Evolutionary conservation across 495 filamentous ascomycete species (phyloP).

Genomic region (Annulohypoxylon bovei): DNA sequence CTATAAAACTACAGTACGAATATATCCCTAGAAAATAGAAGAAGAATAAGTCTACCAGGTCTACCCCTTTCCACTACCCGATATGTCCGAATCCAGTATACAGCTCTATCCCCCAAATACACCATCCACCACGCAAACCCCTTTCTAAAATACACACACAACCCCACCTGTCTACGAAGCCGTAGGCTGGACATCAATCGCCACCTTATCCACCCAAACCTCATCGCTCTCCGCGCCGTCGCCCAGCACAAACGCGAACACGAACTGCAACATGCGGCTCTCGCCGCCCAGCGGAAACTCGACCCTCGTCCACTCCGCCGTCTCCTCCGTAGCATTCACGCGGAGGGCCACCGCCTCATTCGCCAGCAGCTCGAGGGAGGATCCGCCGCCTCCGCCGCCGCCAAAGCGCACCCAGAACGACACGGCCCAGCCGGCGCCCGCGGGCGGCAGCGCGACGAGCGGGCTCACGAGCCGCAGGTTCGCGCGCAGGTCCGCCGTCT

Average conservation of each 20-base stretch:
- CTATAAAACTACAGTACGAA: not conserved
- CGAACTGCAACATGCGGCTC: conserved; percentile 26
- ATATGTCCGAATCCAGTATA: not conserved
- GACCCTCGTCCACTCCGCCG: conserved; percentile 22
- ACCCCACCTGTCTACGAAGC: conserved; percentile 1
- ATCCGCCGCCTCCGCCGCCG: not conserved
- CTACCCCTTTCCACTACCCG: not conserved
- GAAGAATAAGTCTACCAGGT: not conserved
- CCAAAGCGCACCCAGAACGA: conserved; percentile 40
- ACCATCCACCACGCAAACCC: not conserved
- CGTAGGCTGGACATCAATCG: conserved; percentile 11
- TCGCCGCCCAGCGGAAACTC: conserved; percentile 17
- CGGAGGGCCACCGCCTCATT: conserved; percentile 33
- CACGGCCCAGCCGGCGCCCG: conserved; percentile 26
- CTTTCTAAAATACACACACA: not conserved
- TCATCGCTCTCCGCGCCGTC: conserved; percentile 19
- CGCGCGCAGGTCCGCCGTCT: conserved; percentile 36
- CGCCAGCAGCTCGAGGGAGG: conserved; percentile 31
- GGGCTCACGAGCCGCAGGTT: conserved; percentile 42
- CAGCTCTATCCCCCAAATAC: not conserved
- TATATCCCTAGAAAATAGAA: not conserved
- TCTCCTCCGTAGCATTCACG: conserved; percentile 16
- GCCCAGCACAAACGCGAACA: conserved; percentile 34
- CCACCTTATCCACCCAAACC: conserved; percentile 37
- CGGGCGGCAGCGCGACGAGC: conserved; percentile 24